These are phyloP conservation scores for Talaromyces amestolkiae DNA, from an alignment of 2,329 filamentous ascomycete species.

Conservation along the genomic window DNA sequence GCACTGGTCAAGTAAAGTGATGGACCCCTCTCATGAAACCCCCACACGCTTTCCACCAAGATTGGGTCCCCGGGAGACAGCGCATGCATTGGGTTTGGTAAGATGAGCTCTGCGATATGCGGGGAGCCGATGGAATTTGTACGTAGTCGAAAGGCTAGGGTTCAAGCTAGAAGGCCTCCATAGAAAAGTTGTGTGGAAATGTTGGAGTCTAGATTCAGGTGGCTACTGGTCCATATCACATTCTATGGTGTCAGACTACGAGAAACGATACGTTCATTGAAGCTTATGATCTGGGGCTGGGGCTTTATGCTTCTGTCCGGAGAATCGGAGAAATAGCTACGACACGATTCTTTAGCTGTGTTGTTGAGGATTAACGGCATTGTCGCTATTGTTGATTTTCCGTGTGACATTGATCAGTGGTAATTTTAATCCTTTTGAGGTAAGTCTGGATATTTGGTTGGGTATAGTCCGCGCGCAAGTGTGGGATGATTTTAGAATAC, in stretches of 20 bases:
- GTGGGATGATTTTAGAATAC: background rate
- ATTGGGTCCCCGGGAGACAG: background rate
- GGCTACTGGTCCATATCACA: background rate
- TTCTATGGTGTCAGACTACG: background rate
- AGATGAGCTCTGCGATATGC: background rate
- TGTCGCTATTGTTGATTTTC: background rate
- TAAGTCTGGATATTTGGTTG: background rate
- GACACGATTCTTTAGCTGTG: background rate
- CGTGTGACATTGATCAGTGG: background rate
- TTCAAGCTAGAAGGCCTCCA: background rate
- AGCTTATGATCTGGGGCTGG: background rate
- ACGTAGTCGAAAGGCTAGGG: background rate
- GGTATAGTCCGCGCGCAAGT: background rate
- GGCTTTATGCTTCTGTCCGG: background rate
- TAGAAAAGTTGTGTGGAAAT: background rate
- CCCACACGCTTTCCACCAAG: background rate
- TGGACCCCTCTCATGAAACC: background rate
- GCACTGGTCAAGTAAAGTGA: background rate
- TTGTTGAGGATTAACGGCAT: background rate
- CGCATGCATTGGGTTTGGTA: background rate
- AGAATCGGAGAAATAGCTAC: slow-evolving; percentile 14
- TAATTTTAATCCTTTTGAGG: background rate
- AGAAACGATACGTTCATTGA: background rate
- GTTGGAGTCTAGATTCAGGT: background rate
- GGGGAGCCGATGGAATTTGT: background rate